Percentiles rank a stretch among this genome's conserved stretches.
These are phyloP conservation scores for Alopecurus myosuroides DNA, from an alignment of 176 grass and related monocot genomes.

Conservation along the genomic window DNA sequence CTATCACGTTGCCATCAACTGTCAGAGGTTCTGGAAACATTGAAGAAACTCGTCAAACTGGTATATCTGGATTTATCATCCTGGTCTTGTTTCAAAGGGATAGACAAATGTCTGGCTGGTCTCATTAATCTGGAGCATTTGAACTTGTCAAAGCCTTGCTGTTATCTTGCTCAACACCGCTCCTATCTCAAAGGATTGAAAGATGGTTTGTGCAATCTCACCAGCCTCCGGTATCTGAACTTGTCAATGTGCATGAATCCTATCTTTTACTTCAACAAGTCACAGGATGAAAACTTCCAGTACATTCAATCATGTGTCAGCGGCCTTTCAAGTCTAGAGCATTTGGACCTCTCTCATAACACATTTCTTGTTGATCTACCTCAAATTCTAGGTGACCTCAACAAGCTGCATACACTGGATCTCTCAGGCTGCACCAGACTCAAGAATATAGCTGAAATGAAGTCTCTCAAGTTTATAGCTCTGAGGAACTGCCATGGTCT, in stretches of 20 bases:
- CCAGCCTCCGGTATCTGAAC: not conserved
- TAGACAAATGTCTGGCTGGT: rapidly evolving
- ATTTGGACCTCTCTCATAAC: not conserved
- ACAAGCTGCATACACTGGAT: not conserved
- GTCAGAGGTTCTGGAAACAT: rapidly evolving
- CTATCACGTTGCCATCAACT: not conserved
- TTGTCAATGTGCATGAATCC: not conserved
- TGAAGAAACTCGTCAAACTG: not conserved
- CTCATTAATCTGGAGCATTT: not conserved
- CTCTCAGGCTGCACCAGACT: not conserved
- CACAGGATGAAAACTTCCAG: not conserved
- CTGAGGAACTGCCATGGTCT: not conserved
- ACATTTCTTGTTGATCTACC: not conserved
- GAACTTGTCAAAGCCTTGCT: not conserved
- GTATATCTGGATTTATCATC: not conserved
- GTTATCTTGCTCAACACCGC: not conserved
- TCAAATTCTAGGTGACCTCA: not conserved
- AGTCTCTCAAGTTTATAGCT: not conserved
- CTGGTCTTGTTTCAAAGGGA: not conserved
- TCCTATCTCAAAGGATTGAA: not conserved
- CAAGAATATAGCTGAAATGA: not conserved
- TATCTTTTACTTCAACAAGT: not conserved
- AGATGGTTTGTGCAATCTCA: not conserved
- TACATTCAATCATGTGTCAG: not conserved
- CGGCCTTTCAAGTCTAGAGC: not conserved